Evolutionary conservation across 371 early-diverging fungal species (phyloP), one percentile per base, ranked within the genome.

Genomic region (Coemansia sp.): DNA sequence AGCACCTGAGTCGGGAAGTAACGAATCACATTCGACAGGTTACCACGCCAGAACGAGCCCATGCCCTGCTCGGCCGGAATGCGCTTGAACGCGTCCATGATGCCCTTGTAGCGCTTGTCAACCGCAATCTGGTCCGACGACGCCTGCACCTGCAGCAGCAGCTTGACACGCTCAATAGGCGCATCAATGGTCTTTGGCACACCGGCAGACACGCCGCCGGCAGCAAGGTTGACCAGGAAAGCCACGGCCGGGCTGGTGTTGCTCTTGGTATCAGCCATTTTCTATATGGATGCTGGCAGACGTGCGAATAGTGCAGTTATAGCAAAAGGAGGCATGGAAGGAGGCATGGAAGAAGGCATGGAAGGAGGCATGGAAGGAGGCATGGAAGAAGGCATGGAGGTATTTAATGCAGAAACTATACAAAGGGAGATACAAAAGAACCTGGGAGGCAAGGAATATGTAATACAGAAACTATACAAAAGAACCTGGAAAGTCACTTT

Each of bases 141-240:
- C 78, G 86, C 91, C 83, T 90, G 90, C 79, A 86, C 85, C 82
- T 90, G 90, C 74, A 90, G 84, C 56, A 90, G 81, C 64, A 90
- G 86, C 84, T 90, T 90, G 82, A 90, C 88, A 78, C 90, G 88
- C 82, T 90, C 90, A 71, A 90, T 90, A 66, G 90, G 90, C 71
- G 90, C 88, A 70, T 91, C 93, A 78, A 91, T 92, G 71, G 94
- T 93, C 88, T 94, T 94, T 84, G 94, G 92, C 82, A 93, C 91
- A 75, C 91, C 94, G 72, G 92, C 94, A 59, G 93, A 91, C 71
- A 92, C 87, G 85, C 93, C 92, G 82, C 93, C 92, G 66, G 81
- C 82, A 37, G 75, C 69, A 57, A 82, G 69, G 67, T 82, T 75
- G 64, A 58, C 65, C 9, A 67, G 52, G 48, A 82, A 82, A 68